phyloP scores from a whole-genome alignment of 192 early-diverging fungal genomes.

The Rhizophlyctis rosea region DNA sequence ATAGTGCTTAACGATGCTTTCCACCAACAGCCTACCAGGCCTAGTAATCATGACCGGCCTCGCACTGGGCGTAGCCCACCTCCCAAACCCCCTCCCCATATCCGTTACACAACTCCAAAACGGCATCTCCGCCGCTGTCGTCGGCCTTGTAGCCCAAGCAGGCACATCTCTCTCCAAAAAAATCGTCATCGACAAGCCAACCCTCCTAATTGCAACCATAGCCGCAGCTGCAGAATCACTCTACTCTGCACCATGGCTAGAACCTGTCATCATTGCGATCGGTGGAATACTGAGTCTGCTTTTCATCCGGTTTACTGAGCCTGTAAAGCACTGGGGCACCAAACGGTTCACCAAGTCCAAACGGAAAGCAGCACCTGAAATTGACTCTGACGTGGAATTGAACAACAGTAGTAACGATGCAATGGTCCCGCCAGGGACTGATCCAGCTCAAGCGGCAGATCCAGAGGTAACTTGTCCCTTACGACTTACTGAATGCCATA shows the following conservation, averaged over 20 bases:
- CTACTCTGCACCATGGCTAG: conserved; percentile 9
- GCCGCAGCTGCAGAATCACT: conserved; percentile 6
- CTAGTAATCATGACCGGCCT: too few relatives aligned
- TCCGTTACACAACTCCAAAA: conserved; percentile 52
- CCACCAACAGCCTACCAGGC: too few relatives aligned
- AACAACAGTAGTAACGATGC: too few relatives aligned
- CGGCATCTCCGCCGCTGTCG: conserved; percentile 48
- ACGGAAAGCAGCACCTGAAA: too few relatives aligned
- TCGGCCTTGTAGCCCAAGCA: conserved; percentile 62
- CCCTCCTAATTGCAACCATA: conserved; percentile 2
- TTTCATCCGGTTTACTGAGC: too few relatives aligned
- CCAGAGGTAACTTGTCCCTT: too few relatives aligned
- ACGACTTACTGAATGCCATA: too few relatives aligned
- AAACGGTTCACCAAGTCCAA: too few relatives aligned
- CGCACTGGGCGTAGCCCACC: conserved; percentile 10
- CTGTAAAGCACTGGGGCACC: too few relatives aligned
- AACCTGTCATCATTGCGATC: conserved; percentile 13
- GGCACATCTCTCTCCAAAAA: conserved; percentile 32
- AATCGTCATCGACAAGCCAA: conserved; percentile 6
- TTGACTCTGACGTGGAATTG: too few relatives aligned
- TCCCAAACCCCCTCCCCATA: conserved; percentile 30
- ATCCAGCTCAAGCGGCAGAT: too few relatives aligned
- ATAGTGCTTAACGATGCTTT: background rate
- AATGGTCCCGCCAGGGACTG: too few relatives aligned
- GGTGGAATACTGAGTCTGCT: conserved; percentile 10